Conservation (phyloP, 371 early-diverging fungal species). For the Mortierella sp. region DNA sequence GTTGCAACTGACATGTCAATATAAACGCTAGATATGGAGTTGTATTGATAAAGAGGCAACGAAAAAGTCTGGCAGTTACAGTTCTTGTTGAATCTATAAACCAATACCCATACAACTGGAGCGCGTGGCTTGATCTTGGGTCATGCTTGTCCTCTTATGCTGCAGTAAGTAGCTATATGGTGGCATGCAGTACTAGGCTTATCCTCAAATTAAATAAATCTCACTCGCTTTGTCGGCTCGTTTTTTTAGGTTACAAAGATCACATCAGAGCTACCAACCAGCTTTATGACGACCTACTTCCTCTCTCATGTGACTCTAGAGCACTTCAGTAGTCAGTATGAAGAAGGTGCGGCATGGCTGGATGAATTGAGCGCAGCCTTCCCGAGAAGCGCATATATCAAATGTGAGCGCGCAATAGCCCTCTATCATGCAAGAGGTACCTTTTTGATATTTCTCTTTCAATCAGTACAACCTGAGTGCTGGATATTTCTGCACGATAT, state of each 20-base stretch:
- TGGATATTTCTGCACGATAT: not conserved
- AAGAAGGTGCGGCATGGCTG: conserved; percentile 24
- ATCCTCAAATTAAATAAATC: not conserved
- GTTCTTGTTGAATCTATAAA: conserved; percentile 75
- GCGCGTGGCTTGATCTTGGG: conserved; percentile 89
- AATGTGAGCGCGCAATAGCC: conserved; percentile 67
- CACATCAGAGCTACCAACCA: conserved; percentile 33
- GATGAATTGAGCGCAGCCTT: conserved; percentile 57
- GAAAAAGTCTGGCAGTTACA: conserved; percentile 65
- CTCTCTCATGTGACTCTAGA: conserved; percentile 41
- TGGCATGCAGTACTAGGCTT: not conserved
- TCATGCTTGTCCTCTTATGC: conserved; percentile 64
- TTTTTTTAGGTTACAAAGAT: conserved; percentile 27
- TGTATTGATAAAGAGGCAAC: conserved; percentile 62
- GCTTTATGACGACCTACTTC: conserved; percentile 45
- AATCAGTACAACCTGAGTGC: not conserved
- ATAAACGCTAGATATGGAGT: conserved; percentile 63
- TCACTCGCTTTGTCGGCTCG: not conserved
- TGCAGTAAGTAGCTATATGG: conserved; percentile 50
- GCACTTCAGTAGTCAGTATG: conserved; percentile 23
- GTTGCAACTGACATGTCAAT: not conserved
- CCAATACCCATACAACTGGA: conserved; percentile 88
- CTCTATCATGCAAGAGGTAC: conserved; percentile 59
- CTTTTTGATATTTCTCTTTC: not conserved
- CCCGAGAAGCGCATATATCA: conserved; percentile 72